Percentiles rank a stretch among this genome's conserved stretches.
These are phyloP conservation scores for Casuarina glauca DNA, from an alignment of 306 rosid genomes.

Conservation along the genomic window DNA sequence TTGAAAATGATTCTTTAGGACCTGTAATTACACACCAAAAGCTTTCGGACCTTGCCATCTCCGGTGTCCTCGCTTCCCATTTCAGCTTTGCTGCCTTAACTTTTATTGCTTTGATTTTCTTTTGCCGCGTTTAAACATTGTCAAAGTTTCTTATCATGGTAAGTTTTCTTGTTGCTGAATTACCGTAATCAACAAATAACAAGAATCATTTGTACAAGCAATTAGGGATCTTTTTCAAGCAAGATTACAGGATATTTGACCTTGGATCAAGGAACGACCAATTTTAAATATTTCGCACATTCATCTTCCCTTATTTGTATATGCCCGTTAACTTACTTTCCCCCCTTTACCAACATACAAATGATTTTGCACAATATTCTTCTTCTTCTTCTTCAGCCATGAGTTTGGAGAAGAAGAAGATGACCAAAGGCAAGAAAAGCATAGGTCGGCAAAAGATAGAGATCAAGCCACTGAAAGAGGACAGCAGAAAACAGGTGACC, in stretches of 20 bases:
- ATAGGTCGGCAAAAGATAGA: slow-evolving; percentile 54
- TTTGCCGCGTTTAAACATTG: neutral
- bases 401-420: slow-evolving; percentile 11
- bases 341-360: no score
- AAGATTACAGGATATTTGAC: neutral
- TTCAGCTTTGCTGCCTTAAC: no score
- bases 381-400: slow-evolving; percentile 6
- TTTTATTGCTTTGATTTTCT: neutral
- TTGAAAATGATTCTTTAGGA: no score
- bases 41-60: no score
- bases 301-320: neutral
- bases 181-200: neutral
- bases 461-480: slow-evolving; percentile 44
- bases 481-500: slow-evolving; percentile 49
- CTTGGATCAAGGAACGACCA: neutral
- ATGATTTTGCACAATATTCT: neutral
- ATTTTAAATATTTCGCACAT: neutral
- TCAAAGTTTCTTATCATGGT: neutral
- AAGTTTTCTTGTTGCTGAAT: neutral
- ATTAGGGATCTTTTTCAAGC: neutral
- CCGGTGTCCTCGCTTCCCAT: no score
- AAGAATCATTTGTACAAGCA: neutral
- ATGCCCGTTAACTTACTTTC: no score
- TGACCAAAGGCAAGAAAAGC: slow-evolving; percentile 11
- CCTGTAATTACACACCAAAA: no score